Base-by-base conservation (phyloP, 345 rosid species). In the Eucalyptus melliodora region DNA sequence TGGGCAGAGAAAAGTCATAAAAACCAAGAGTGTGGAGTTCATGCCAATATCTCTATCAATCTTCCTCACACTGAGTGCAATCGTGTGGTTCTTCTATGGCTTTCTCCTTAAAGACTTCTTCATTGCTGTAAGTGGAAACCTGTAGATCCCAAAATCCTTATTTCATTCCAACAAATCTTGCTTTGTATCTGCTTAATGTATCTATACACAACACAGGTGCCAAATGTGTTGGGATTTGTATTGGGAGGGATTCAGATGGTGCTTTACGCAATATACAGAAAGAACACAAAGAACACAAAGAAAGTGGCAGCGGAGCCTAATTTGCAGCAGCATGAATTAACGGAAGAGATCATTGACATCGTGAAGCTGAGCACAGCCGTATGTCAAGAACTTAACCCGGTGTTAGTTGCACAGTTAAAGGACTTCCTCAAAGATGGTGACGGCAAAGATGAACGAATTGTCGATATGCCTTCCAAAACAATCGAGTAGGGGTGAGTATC, bases 21-120 rank as follows among this genome's bases (percentile, higher is more conserved):
- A 90, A 88, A 98, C 99, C 9, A 96, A 92, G 89, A 97, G 98
- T 62, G 98, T 92, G 15, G 99, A 97, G 93, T 98, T 86, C 91
- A 96, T 96, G 99, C 98, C 98, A 5, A 93, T 96, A 23, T 72
- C 92, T 50, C 92, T 98, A 42, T 96, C 99, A 11, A 86, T 95
- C 89, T 97, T 94, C 92, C 97, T 98, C 81, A 96, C 99, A 3
- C 47, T 96, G 50, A 92, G 97, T 42, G 99, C 99, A 26, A 94
- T 96, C 88, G 93, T 95, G 93, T 97, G 99, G 99, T 96, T 98
- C 94, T 93, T 94, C 89, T 97, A 97, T 40, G 99, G 99, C 2
- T 93, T 94, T 91, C 92, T 96, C 26, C 91, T 88, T 21, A 92
- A 91, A 51, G 99, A 98, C 86, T 87, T 85, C 80, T 95, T 92